Base-by-base conservation (phyloP, 2,329 filamentous ascomycete genomes). In the Lachnellula subtilissima region DNA sequence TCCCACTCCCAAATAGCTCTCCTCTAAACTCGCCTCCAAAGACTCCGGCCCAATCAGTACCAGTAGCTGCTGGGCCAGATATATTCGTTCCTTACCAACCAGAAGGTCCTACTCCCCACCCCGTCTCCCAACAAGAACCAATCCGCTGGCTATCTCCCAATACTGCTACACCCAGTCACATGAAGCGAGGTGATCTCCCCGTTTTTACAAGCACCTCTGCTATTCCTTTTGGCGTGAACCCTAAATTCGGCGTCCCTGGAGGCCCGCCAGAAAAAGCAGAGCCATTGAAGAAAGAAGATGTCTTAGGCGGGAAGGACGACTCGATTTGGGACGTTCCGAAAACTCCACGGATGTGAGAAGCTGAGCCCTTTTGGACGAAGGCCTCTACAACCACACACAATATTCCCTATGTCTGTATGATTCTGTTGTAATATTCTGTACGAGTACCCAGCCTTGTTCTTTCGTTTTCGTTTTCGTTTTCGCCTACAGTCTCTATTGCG, bases 71-170 rank as follows among this genome's bases (percentile, higher is more conserved):
- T 11, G 61, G 65, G 6, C 58, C 67, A 1, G 75, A 78, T 50
- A 64, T 78, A 22, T 84, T 84, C 58, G 72, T 84, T 23, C 74
- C 74, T 0, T 83, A 83, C 59, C 78, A 83, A 56, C 80, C 81
- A 0, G 75, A 80, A n/a, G 81, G 80, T 0, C 76, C 79, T 1
- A 58, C 70, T 0, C 73, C 80, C 0, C 65, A 69, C 4, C 52
- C 74, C 0, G 59, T 76, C 15, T 63, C 70, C 6, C 70, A 70
- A 35, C 67, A 72, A 32, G 74, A 76, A 58, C 69, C 73, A 7
- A 68, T 82, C 52, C 75, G 74, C 52, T 83, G 80, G 80, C 70
- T 82, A 23, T 76, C 78, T 14, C 78, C 79, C 4, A 80, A 79
- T 55, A 71, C 63, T 1, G 51, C 55, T 2, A 67, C 65, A 14